phyloP scores from a whole-genome alignment of 2,329 filamentous ascomycete genomes.

The Penicillium freii region DNA sequence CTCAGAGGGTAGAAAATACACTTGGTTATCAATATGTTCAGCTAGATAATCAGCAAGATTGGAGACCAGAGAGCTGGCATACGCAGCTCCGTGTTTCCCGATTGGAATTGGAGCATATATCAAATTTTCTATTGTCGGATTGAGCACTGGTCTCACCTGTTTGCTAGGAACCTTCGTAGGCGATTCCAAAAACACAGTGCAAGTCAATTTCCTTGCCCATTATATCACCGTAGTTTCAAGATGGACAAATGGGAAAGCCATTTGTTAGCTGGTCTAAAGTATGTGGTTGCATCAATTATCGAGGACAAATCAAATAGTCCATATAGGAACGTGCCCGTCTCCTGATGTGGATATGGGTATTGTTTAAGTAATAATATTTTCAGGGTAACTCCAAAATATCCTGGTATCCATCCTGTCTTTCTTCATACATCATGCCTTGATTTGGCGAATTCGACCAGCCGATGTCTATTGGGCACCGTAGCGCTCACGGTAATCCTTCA shows the following conservation, averaged over 20 bases:
- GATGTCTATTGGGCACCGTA: constrained; percentile 40
- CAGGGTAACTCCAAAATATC: constrained; percentile 13
- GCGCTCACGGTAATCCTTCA: constrained; percentile 67
- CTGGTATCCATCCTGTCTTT: constrained; percentile 26
- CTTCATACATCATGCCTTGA: constrained; percentile 24
- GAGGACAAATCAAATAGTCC: background rate
- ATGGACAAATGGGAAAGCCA: background rate
- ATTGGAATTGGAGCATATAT: constrained; percentile 16
- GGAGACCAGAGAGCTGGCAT: background rate
- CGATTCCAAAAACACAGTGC: background rate
- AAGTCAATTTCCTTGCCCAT: background rate
- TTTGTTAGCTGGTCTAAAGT: background rate
- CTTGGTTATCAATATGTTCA: background rate
- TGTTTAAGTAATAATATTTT: constrained; percentile 1
- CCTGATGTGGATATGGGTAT: background rate
- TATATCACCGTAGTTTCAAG: background rate
- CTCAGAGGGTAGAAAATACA: background rate
- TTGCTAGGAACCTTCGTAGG: background rate
- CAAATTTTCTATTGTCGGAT: background rate
- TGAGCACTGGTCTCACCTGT: constrained; percentile 6
- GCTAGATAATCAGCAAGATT: background rate
- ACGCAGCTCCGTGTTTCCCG: constrained; percentile 10
- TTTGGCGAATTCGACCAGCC: background rate
- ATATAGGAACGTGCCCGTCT: background rate
- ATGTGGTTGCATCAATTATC: background rate